phyloP scores from a whole-genome alignment of 1,284 basidiomycete species.

The Meira miltonrushii region DNA sequence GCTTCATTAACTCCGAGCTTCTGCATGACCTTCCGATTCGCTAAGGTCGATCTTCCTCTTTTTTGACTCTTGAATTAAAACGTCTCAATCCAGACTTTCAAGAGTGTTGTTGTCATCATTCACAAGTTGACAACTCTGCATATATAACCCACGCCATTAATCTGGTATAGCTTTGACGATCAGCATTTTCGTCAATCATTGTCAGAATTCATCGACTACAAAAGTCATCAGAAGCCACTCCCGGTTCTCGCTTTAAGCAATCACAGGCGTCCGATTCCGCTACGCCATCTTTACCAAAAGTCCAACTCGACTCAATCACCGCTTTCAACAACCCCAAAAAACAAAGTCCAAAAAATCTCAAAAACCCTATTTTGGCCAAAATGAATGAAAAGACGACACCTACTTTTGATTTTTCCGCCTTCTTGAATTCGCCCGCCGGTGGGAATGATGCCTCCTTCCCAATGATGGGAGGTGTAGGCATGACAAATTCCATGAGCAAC shows the following conservation, averaged over 20 bases:
- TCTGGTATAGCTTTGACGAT: not conserved
- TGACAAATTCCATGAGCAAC: not conserved
- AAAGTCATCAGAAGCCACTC: not conserved
- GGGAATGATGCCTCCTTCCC: not conserved
- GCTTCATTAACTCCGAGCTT: too few species aligned
- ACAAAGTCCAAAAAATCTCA: not conserved
- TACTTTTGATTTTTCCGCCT: conserved; percentile 15
- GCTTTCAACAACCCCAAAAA: not conserved
- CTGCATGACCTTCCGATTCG: too few species aligned
- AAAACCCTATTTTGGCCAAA: not conserved
- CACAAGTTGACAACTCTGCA: not conserved
- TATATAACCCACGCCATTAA: not conserved
- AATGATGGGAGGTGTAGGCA: not conserved
- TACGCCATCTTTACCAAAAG: not conserved
- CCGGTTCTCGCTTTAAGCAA: not conserved
- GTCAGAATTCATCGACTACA: not conserved
- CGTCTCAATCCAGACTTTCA: not conserved
- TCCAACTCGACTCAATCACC: not conserved
- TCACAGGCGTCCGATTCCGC: conserved; percentile 5
- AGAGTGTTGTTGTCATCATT: not conserved
- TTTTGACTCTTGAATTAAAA: not conserved
- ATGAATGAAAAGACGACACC: not conserved
- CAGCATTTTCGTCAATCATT: not conserved
- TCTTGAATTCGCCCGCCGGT: conserved; percentile 15
- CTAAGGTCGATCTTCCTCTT: too few species aligned